A percentile compares a stretch with the other conserved stretches of the same genome.
These are phyloP conservation scores for Anethum foeniculum DNA, from an alignment of 140 eudicot genomes.

Conservation along the genomic window DNA sequence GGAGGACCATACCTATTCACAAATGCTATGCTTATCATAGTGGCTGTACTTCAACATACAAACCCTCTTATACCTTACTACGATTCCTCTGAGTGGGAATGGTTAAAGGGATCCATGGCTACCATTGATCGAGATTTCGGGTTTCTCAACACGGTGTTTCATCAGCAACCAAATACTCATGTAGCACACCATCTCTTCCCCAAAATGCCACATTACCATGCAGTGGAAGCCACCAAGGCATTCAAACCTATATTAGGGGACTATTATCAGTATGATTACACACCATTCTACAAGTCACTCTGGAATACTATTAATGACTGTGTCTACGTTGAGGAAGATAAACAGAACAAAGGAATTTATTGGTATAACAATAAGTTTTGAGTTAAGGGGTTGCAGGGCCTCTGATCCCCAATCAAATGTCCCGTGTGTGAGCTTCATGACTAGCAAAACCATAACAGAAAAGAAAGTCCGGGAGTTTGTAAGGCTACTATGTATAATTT, in stretches of 20 bases:
- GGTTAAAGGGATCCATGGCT: not conserved
- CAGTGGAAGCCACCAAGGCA: too few species aligned
- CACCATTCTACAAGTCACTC: not conserved
- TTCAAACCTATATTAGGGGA: too few species aligned
- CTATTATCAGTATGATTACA: not conserved
- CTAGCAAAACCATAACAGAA: too few species aligned
- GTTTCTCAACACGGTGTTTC: not conserved
- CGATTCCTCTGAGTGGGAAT: not conserved
- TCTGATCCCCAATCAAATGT: not conserved
- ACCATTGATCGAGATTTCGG: not conserved
- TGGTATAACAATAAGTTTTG: not conserved
- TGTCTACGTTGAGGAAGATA: not conserved
- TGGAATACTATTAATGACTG: not conserved
- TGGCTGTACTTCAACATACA: not conserved
- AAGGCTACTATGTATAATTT: too few species aligned
- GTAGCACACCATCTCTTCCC: too few species aligned
- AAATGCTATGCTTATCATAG: not conserved
- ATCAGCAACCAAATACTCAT: not conserved
- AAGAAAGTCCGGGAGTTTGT: too few species aligned
- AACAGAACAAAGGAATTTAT: not conserved
- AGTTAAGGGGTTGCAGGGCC: not conserved
- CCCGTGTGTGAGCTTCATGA: not conserved
- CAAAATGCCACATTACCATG: too few species aligned
- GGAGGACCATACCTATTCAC: slow-evolving; percentile 5
- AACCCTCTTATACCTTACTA: not conserved